Percentiles rank a stretch among this genome's conserved stretches.
These are phyloP conservation scores for Trichoderma erinaceum DNA, from an alignment of 495 filamentous ascomycete species.

Conservation along the genomic window DNA sequence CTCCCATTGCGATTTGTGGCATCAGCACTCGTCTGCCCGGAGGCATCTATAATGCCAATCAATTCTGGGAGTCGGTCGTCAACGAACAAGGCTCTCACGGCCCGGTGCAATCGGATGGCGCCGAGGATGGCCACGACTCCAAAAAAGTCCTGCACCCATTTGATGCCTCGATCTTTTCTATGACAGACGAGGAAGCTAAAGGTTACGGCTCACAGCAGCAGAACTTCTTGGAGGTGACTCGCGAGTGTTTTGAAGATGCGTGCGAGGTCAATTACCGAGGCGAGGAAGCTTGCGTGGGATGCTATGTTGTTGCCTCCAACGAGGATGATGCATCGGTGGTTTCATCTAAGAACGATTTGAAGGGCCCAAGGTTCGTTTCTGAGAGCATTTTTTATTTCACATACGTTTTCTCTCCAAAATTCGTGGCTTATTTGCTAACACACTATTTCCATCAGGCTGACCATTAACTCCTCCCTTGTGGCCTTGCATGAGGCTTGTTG, in stretches of 20 bases:
- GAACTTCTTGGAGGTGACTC: constrained; percentile 43
- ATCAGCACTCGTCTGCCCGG: constrained; percentile 13
- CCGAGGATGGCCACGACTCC: constrained; percentile 22
- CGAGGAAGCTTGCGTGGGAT: constrained; percentile 31
- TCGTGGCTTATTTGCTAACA: constrained; percentile 21
- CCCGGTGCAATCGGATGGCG: constrained; percentile 18
- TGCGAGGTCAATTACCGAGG: constrained; percentile 42
- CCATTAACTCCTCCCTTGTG: constrained; percentile 43
- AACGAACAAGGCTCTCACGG: not conserved
- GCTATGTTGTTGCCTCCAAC: constrained; percentile 37
- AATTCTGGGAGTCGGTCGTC: not conserved
- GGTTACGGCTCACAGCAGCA: constrained; percentile 48
- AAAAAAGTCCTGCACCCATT: constrained; percentile 29
- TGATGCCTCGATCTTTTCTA: constrained; percentile 35
- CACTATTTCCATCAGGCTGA: constrained; percentile 24
- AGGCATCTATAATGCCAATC: constrained; percentile 13
- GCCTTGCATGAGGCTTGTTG: constrained; percentile 48
- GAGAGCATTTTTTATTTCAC: constrained; percentile 21
- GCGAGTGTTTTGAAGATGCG: constrained; percentile 41
- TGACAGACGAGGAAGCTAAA: constrained; percentile 36
- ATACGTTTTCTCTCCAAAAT: constrained; percentile 28
- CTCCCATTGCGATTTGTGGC: constrained; percentile 19
- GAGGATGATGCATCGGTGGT: constrained; percentile 29
- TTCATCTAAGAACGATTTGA: constrained; percentile 30
- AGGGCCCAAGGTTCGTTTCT: constrained; percentile 43